Evolutionary conservation across 352 stramenopile genomes (phyloP).

Genomic region (Blastocystis sp.): DNA sequence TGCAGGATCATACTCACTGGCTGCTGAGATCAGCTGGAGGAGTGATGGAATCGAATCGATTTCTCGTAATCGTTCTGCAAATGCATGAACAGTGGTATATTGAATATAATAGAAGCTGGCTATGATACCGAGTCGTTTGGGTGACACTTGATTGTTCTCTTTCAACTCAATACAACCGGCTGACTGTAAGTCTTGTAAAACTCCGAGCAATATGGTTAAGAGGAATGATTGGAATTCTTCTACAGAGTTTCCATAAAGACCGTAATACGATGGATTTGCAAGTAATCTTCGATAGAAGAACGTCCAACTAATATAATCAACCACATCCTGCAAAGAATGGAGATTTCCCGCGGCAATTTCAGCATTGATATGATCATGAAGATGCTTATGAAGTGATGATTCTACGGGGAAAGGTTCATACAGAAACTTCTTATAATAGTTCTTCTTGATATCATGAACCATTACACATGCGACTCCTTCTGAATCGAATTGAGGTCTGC

Average conservation of each 20-base stretch:
- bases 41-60: constrained; percentile 56
- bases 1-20: constrained; percentile 85
- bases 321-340: constrained; percentile 75
- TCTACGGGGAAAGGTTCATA: constrained; percentile 93
- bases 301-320: constrained; percentile 92
- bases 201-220: constrained; percentile 73
- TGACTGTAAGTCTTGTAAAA: constrained; percentile 75
- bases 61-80: constrained; percentile 66
- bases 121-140: constrained; percentile 82
- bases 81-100: constrained; percentile 76
- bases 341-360: constrained; percentile 86
- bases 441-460: constrained; percentile 92
- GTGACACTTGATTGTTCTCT: constrained; percentile 68
- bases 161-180: constrained; percentile 76
- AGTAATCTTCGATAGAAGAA: constrained; percentile 88
- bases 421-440: constrained; percentile 93
- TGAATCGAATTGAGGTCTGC: constrained; percentile 83
- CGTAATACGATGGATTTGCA: constrained; percentile 91
- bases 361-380: constrained; percentile 90
- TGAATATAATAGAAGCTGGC: constrained; percentile 90
- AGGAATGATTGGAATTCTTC: constrained; percentile 76
- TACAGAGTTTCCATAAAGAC: constrained; percentile 72
- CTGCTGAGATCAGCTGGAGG: constrained; percentile 65
- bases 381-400: constrained; percentile 79
- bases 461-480: constrained; percentile 89